Evolutionary conservation across 495 filamentous ascomycete species (phyloP).

Genomic region (Tuber borchii): DNA sequence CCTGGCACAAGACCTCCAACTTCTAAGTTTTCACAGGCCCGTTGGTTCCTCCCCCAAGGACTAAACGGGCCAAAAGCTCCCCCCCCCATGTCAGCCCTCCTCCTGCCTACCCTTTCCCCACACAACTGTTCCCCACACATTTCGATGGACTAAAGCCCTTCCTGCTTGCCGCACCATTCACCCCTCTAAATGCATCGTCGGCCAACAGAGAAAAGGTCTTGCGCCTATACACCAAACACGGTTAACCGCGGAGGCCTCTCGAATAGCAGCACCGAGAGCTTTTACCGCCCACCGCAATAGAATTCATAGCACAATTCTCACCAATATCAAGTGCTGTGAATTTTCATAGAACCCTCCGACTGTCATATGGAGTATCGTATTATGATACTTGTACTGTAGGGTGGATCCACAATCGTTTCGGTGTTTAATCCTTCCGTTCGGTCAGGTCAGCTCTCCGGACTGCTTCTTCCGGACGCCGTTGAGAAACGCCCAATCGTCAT

Average conservation of each 20-base stretch:
- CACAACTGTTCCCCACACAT: slow-evolving; percentile 37
- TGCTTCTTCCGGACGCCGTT: not conserved
- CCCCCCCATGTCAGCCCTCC: not conserved
- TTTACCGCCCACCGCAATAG: not conserved
- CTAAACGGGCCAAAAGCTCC: not conserved
- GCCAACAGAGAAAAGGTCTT: slow-evolving; percentile 1
- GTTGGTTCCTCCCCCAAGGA: not conserved
- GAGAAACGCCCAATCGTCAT: not conserved
- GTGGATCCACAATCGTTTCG: not conserved
- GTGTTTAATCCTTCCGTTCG: not conserved
- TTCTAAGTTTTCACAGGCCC: not conserved
- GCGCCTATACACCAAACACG: not conserved
- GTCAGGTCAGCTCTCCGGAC: slow-evolving; percentile 3
- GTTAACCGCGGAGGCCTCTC: not conserved
- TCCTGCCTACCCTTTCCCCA: slow-evolving; percentile 19
- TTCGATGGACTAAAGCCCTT: slow-evolving; percentile 11
- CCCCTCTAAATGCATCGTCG: slow-evolving; percentile 22
- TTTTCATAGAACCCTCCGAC: not conserved
- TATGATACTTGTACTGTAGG: not conserved
- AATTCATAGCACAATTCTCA: not conserved
- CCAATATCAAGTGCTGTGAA: not conserved
- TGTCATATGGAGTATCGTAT: not conserved
- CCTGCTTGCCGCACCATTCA: slow-evolving; percentile 26
- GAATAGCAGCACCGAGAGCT: not conserved
- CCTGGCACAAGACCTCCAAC: slow-evolving; percentile 24